Conservation (phyloP, 495 filamentous ascomycete genomes). For the Penicillium atrosanguineum region DNA sequence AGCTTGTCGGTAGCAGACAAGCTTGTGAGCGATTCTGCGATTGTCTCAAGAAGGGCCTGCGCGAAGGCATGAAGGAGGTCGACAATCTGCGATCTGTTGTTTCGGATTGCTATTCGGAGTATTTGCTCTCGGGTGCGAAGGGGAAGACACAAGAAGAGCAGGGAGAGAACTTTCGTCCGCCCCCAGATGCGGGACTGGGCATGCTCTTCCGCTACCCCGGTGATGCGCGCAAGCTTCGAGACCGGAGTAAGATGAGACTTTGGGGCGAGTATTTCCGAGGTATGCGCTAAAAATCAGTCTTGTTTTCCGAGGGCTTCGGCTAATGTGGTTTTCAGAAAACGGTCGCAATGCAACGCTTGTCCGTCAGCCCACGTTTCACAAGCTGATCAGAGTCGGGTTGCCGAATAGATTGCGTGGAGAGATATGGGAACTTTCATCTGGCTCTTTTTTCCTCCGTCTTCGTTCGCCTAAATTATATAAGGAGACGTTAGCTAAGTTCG, state of each 20-base stretch:
- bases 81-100: slow-evolving; percentile 76
- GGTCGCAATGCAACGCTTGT: slow-evolving; percentile 89
- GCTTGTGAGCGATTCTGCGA: slow-evolving; percentile 96
- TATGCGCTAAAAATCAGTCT: slow-evolving; percentile 19
- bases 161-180: slow-evolving; percentile 53
- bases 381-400: slow-evolving; percentile 90
- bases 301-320: not conserved
- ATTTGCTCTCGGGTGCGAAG: slow-evolving; percentile 62
- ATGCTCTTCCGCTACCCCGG: slow-evolving; percentile 94
- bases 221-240: slow-evolving; percentile 90
- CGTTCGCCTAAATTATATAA: slow-evolving; percentile 79
- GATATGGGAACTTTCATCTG: slow-evolving; percentile 92
- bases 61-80: slow-evolving; percentile 81
- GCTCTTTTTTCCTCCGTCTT: slow-evolving; percentile 82
- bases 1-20: slow-evolving; percentile 82
- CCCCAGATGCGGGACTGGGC: slow-evolving; percentile 89
- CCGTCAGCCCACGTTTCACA: slow-evolving; percentile 95
- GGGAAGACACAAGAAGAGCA: slow-evolving; percentile 29
- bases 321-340: slow-evolving; percentile 59
- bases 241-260: slow-evolving; percentile 93
- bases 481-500: slow-evolving; percentile 78
- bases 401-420: slow-evolving; percentile 92
- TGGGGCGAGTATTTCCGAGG: slow-evolving; percentile 93
- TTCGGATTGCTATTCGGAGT: slow-evolving; percentile 87
- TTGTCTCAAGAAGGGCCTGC: slow-evolving; percentile 82